These are phyloP conservation scores for Pythium oligandrum DNA, from an alignment of 352 stramenopile species.

Conservation along the genomic window DNA sequence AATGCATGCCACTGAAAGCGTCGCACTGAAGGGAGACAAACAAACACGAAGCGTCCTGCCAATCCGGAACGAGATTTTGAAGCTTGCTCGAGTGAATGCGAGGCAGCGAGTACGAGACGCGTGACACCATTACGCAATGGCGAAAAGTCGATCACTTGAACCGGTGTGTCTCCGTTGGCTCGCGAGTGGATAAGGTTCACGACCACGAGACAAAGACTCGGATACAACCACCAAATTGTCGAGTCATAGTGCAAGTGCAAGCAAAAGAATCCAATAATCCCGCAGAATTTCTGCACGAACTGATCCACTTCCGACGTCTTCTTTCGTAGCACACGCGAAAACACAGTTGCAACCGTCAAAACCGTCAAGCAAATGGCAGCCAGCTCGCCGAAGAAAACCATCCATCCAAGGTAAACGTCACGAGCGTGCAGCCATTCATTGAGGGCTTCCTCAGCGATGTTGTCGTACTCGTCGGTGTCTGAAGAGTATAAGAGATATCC, in stretches of 20 bases:
- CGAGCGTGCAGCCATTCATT: neutral
- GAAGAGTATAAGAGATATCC: no score
- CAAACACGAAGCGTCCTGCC: neutral
- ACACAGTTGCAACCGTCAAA: neutral
- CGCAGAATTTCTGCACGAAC: neutral
- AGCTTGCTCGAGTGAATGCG: neutral
- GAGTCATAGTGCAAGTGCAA: slow-evolving; percentile 2
- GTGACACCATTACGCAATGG: slow-evolving; percentile 4
- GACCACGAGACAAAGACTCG: neutral
- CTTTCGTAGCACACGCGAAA: neutral
- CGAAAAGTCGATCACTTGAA: slow-evolving; percentile 5
- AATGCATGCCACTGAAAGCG: slow-evolving; percentile 4
- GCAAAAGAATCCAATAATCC: neutral
- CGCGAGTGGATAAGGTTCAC: neutral
- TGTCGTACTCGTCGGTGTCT: neutral
- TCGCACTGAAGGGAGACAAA: slow-evolving; percentile 4
- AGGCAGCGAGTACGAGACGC: slow-evolving; percentile 1
- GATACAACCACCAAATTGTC: slow-evolving; percentile 2
- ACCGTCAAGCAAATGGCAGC: neutral
- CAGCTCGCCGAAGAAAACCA: slow-evolving; percentile 1
- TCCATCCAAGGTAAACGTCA: slow-evolving; percentile 1
- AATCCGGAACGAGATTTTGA: neutral
- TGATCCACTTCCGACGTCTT: slow-evolving; percentile 1
- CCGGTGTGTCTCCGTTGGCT: neutral
- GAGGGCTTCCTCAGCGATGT: neutral